Conservation (phyloP, 108 stramenopile species). For the Nitzschia palea region DNA sequence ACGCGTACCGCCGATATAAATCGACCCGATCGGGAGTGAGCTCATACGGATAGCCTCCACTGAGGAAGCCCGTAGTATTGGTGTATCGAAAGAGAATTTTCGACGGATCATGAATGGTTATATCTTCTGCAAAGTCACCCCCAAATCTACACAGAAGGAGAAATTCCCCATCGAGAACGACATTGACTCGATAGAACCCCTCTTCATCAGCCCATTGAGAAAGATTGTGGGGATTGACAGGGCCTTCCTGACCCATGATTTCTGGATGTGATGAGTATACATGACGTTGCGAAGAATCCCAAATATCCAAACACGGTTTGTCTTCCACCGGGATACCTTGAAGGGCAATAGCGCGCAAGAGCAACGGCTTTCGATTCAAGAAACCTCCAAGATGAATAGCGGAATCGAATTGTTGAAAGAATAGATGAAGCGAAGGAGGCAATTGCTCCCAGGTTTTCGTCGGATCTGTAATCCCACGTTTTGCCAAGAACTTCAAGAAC, state of each 20-base stretch:
- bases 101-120: slow-evolving; percentile 52
- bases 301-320: slow-evolving; percentile 87
- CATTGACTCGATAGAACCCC: slow-evolving; percentile 59
- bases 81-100: slow-evolving; percentile 88
- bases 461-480: slow-evolving; percentile 8
- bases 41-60: slow-evolving; percentile 56
- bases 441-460: slow-evolving; percentile 39
- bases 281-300: slow-evolving; percentile 48
- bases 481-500: slow-evolving; percentile 48
- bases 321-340: slow-evolving; percentile 92
- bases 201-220: slow-evolving; percentile 77
- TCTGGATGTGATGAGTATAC: slow-evolving; percentile 47
- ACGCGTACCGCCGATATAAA: slow-evolving; percentile 78
- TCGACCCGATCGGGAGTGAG: slow-evolving; percentile 61
- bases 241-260: neutral
- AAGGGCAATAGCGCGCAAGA: slow-evolving; percentile 67
- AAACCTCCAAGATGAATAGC: slow-evolving; percentile 43
- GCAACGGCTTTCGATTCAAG: slow-evolving; percentile 63
- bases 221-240: neutral
- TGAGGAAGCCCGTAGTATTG: slow-evolving; percentile 74
- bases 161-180: slow-evolving; percentile 79
- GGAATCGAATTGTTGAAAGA: slow-evolving; percentile 85
- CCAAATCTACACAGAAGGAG: slow-evolving; percentile 86
- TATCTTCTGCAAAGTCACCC: slow-evolving; percentile 62
- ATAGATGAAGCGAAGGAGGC: slow-evolving; percentile 70